Base-by-base conservation (phyloP, 148 eudicot species). In the Euryodendron excelsum region DNA sequence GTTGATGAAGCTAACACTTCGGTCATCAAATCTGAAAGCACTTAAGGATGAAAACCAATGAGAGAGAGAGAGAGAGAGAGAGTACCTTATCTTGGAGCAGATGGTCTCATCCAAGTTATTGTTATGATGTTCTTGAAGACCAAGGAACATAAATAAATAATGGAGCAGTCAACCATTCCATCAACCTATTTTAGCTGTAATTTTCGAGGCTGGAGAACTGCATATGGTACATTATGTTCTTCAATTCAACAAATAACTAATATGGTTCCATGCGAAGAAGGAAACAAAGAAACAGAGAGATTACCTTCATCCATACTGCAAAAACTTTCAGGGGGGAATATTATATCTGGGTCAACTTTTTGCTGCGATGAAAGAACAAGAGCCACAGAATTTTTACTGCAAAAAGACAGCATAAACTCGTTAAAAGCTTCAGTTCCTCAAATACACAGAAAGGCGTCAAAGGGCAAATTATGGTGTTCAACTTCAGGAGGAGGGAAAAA, bases 271-370 rank as follows among this genome's bases (percentile, higher is more conserved):
- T 21, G 20, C 36, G 55, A 47, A 70, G 34, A 36, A 56, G 63
- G 14, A 17, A 39, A 62, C 50, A 78, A 21, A 23, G 25, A 11
- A 39, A 65, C 76, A 37, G 39, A 45, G 5, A 61, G 3, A 66
- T 28, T 82, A 91, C 99, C 96, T 89, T 93, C 97, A 71, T 90
- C 91, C 76, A 93, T 76, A 80, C 81, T 86, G 87, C 97, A 88
- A 80, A 88, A 90, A 69, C 93, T 89, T 69, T 86, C 93, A 15
- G 76, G 86, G 59, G 89, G 89, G 70, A 96, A 96, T 77, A 93
- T 83, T n/a, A 47, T 59, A 77, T 88, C 89, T 73, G 97, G 90
- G 69, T 91, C 89, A 65, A 89, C 23, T 27, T 78, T 72, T 69
- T 84, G 81, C 82, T 84, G 83, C 52, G 89, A 82, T 44, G 90